These are phyloP conservation scores for Amorphotheca resinae DNA, from an alignment of 495 filamentous ascomycete species.

Conservation along the genomic window DNA sequence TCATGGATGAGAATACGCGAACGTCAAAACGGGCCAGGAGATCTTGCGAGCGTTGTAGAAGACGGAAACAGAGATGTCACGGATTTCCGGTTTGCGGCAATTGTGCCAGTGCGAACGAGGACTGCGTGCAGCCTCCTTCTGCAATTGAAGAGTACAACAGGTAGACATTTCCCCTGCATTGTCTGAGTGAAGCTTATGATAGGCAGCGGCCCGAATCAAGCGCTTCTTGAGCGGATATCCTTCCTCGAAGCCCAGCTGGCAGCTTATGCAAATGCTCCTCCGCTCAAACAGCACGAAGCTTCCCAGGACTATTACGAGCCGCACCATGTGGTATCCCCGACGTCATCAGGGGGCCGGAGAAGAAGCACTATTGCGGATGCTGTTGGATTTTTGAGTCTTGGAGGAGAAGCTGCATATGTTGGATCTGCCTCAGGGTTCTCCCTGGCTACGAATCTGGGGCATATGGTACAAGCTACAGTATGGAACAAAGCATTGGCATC, in stretches of 20 bases:
- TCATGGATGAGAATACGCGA: conserved; percentile 17
- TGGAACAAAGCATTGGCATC: conserved; percentile 37
- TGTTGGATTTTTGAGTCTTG: conserved; percentile 38
- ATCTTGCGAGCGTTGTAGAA: conserved; percentile 40
- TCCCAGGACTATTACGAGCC: conserved; percentile 20
- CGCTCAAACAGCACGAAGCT: conserved; percentile 15
- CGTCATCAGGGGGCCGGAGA: conserved; percentile 12
- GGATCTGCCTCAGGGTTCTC: conserved; percentile 39
- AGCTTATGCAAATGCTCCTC: conserved; percentile 18
- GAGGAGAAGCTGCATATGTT: conserved; percentile 40
- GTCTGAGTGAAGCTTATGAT: conserved; percentile 1
- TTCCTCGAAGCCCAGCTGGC: conserved; percentile 31
- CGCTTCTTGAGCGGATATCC: conserved; percentile 34
- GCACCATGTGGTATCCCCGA: conserved; percentile 20
- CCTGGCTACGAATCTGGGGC: conserved; percentile 35
- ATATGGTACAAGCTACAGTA: conserved; percentile 42
- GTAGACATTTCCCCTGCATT: conserved; percentile 16
- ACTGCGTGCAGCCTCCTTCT: conserved; percentile 37
- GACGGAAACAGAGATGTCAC: conserved; percentile 34
- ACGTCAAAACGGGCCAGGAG: conserved; percentile 40
- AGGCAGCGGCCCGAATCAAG: conserved; percentile 30
- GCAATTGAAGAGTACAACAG: conserved; percentile 33
- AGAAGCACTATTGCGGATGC: conserved; percentile 37
- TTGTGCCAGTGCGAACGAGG: conserved; percentile 34
- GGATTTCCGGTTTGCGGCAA: conserved; percentile 36